Evolutionary conservation across 75 land plant species (phyloP), one percentile per base, ranked within the genome.

Genomic region (Sequoia sempervirens): DNA sequence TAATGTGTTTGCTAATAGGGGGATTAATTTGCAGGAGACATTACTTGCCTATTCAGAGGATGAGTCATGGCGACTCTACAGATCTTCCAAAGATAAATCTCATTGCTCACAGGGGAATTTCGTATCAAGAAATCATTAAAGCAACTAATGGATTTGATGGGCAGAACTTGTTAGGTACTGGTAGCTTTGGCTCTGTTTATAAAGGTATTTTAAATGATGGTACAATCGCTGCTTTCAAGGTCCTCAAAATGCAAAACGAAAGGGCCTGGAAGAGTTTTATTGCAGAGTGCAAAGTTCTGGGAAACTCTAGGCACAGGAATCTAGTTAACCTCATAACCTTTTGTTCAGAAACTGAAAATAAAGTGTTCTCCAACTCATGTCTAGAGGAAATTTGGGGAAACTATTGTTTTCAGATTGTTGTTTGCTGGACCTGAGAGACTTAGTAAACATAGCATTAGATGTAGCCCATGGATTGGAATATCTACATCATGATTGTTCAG

Each of bases 351-450:
- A 1, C n/a, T 13, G 87, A 87, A 9, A 20, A 85, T 81, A 90
- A 86, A 61, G 91, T 85, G 52, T 90, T 17, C 58, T 88, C 20
- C 82, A 90, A 68, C 86, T 80, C 87, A 87, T 90, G 87, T 78
- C 85, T 3, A 85, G 85, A 41, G 91, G 89, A 36, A 85, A 79
- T 64, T 69, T 90, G 28, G 87, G 83, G 30, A 70, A 53, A 5
- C 80, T 75, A 32, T n/a, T 88, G 58, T 64, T 83, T 68, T 36
- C 45, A 36, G 47, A 80, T 70, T 38, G 43, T 32, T 46, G 78
- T 3, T 20, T n/a, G 0, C 53, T 87, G n/a, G 66, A 36, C 23
- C 84, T 84, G 70, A 32, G 58, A 0, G 34, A 34, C 7, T 32
- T 79, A 32, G 28, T 86, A 5, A 64, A 76, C 37, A 85, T 83